Evolutionary conservation across 2,329 filamentous ascomycete species (phyloP).

Genomic region (Passalora sequoiae): DNA sequence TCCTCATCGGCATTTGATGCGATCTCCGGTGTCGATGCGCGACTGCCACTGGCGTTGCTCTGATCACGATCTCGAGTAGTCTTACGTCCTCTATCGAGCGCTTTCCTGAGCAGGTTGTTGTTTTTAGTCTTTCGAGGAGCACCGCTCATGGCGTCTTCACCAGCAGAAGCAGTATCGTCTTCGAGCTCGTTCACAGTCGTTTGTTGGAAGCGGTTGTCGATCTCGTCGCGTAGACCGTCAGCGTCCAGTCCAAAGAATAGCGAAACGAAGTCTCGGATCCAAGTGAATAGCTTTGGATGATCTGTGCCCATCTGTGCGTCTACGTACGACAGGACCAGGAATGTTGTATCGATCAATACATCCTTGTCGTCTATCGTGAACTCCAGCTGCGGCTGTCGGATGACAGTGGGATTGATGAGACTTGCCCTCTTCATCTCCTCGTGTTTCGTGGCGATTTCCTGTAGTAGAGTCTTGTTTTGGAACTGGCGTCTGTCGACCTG

Average conservation of each 20-base stretch:
- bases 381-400: conserved; percentile 56
- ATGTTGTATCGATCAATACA: conserved; percentile 49
- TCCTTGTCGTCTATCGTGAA: conserved; percentile 61
- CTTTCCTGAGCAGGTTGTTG: conserved; percentile 74
- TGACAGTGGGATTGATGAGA: conserved; percentile 23
- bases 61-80: conserved; percentile 69
- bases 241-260: conserved; percentile 47
- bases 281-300: conserved; percentile 41
- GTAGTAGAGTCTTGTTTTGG: conserved; percentile 81
- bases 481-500: conserved; percentile 80
- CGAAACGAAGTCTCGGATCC: conserved; percentile 48
- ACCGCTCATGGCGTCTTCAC: conserved; percentile 61
- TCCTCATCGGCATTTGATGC: conserved; percentile 75
- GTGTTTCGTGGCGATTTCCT: conserved; percentile 85
- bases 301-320: conserved; percentile 42
- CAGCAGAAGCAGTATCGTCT: conserved; percentile 59
- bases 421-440: conserved; percentile 75
- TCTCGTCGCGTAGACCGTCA: conserved; percentile 61
- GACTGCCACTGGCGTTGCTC: conserved; percentile 70
- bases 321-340: conserved; percentile 41
- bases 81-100: conserved; percentile 76
- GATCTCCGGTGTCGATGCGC: conserved; percentile 82
- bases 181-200: conserved; percentile 64
- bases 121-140: conserved; percentile 44
- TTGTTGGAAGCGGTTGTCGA: conserved; percentile 41